Evolutionary conservation across 2,329 filamentous ascomycete species (phyloP).

Genomic region (Penicillium expansum): DNA sequence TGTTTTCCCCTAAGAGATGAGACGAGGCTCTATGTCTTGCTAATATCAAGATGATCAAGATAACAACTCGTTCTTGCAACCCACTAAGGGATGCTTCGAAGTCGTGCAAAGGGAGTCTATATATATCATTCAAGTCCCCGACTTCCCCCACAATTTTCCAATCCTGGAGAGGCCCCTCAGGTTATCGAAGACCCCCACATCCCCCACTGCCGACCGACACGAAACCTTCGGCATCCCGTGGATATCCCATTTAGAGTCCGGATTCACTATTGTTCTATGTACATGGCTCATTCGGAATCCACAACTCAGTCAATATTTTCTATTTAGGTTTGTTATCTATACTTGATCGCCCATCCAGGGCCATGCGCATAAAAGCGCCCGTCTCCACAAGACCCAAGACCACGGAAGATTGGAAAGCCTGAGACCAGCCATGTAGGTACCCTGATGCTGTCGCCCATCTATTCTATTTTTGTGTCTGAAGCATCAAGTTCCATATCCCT

Average conservation of each 20-base stretch:
- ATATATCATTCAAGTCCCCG: not conserved
- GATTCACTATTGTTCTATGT: too few relatives aligned
- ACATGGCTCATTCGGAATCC: too few relatives aligned
- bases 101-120: not conserved
- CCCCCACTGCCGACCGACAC: too few relatives aligned
- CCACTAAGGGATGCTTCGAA: not conserved
- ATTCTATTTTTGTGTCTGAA: slow-evolving; percentile 52
- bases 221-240: too few relatives aligned
- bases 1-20: not conserved
- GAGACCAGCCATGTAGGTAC: slow-evolving; percentile 40
- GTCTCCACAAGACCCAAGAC: slow-evolving; percentile 41
- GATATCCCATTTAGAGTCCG: not conserved
- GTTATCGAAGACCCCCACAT: not conserved
- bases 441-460: slow-evolving; percentile 48
- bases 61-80: too few relatives aligned
- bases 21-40: not conserved
- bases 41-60: too few relatives aligned
- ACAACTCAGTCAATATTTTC: not conserved
- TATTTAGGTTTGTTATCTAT: not conserved
- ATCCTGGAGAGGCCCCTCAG: not conserved
- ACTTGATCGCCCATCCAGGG: not conserved
- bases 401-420: slow-evolving; percentile 43
- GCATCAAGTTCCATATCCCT: slow-evolving; percentile 55
- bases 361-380: slow-evolving; percentile 47
- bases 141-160: not conserved